Evolutionary conservation across 176 grass and related monocot species (phyloP).

Genomic region (Zoysia japonica): DNA sequence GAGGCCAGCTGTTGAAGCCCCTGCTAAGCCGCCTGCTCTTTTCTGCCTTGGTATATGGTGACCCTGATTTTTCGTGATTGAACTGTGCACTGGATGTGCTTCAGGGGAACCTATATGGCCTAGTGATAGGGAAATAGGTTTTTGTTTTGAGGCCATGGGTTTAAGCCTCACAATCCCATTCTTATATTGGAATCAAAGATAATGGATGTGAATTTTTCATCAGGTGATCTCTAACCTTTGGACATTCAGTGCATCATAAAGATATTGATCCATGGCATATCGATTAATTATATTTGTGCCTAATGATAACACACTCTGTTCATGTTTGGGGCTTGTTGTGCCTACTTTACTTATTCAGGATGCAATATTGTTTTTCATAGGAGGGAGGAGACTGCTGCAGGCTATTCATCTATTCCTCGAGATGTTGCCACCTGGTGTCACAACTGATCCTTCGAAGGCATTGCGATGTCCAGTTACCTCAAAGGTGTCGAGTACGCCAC

Average conservation of each 20-base stretch:
- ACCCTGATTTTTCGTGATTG: not conserved
- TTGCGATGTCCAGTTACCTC: slow-evolving; percentile 25
- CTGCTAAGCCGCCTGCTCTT: not conserved
- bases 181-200: not conserved
- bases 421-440: slow-evolving; percentile 63
- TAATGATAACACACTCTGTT: not conserved
- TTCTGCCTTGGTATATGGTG: not conserved
- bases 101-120: not conserved
- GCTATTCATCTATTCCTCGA: slow-evolving; percentile 34
- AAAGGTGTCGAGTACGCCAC: slow-evolving; percentile 33
- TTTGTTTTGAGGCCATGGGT: not conserved
- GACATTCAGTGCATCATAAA: not conserved
- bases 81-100: not conserved
- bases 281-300: not conserved
- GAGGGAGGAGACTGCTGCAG: not conserved
- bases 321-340: slow-evolving; percentile 11
- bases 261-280: not conserved
- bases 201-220: not conserved
- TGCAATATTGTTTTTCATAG: slow-evolving; percentile 14
- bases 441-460: slow-evolving; percentile 51
- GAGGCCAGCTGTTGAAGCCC: not conserved
- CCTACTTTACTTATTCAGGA: slow-evolving; percentile 10
- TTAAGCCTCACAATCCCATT: not conserved
- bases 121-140: not conserved
- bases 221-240: not conserved